Evolutionary conservation across 805 yeast species (phyloP), one percentile per base, ranked within the genome.

Genomic region (Lipomyces yamadae): DNA sequence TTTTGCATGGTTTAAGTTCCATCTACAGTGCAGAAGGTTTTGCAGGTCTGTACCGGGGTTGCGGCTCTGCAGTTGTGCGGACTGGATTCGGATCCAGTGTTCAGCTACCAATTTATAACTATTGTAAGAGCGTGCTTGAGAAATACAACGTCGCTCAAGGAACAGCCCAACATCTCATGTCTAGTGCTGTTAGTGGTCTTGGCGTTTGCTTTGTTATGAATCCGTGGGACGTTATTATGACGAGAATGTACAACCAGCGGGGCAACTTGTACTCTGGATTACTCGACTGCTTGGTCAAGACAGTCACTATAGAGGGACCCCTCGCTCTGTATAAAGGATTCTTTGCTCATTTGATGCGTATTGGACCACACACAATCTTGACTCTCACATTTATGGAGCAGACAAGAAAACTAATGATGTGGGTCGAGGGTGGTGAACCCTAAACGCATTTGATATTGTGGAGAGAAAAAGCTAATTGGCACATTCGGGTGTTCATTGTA

Each of bases 81-180:
- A 95, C 98, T 1, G 97, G 97, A 74, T 89, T 92, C 64, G 99
- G 98, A 1, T 95, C 99, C 6, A 85, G 97, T 33, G 97, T 91
- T 52, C 99, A 95, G 80, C 81, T 95, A 72, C 98, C 99, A 15
- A 87, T 92, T 59, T 95, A 95, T 80, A 90, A 88, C 77, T 85
- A 85, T 66, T 86, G 91, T 61, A 95, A 95, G 78, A 79, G 83
- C 69, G 82, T 85, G 68, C 77, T 93, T 32, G 79, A 85, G 58
- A 81, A 82, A 24, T 76, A 86, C 72, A 81, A 85, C 35, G 81
- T 88, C 65, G 76, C 77, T 4, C 89, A 89, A 53, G 91, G 93
- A 39, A 83, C 93, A 1, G 81, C 83, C 1, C 80, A 90, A 67
- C 97, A 92, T 77, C 82, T 94, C 69, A 74, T 84, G 10, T 86